These are phyloP conservation scores for Suillus clintonianus DNA, from an alignment of 768 basidiomycete genomes.

Conservation along the genomic window DNA sequence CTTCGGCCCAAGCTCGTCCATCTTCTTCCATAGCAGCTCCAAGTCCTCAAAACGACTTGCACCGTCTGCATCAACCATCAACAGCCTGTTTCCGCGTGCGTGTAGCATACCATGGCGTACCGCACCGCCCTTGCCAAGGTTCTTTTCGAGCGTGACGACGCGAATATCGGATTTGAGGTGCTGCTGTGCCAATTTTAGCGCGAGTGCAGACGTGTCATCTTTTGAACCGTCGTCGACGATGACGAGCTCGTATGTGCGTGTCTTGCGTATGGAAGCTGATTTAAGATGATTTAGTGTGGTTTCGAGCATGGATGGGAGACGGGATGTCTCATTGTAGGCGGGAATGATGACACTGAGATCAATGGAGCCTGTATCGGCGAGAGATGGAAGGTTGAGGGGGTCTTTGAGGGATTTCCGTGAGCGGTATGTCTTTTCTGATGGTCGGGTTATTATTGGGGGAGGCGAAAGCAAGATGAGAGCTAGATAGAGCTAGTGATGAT, in stretches of 20 bases:
- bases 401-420: slow-evolving; percentile 53
- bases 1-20: slow-evolving; percentile 60
- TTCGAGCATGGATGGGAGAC: slow-evolving; percentile 83
- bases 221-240: slow-evolving; percentile 89
- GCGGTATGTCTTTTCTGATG: slow-evolving; percentile 72
- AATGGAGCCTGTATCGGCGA: slow-evolving; percentile 58
- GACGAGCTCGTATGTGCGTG: slow-evolving; percentile 75
- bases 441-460: slow-evolving; percentile 55
- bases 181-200: slow-evolving; percentile 62
- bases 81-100: slow-evolving; percentile 69
- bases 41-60: slow-evolving; percentile 88
- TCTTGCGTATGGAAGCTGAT: slow-evolving; percentile 30
- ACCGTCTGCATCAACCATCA: slow-evolving; percentile 96
- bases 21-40: slow-evolving; percentile 71
- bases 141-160: slow-evolving; percentile 75
- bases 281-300: slow-evolving; percentile 69
- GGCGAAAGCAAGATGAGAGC: slow-evolving; percentile 78
- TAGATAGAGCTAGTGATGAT: slow-evolving; percentile 58
- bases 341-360: slow-evolving; percentile 85
- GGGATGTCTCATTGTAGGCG: slow-evolving; percentile 87
- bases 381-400: slow-evolving; percentile 55
- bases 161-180: slow-evolving; percentile 65
- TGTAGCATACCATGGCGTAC: slow-evolving; percentile 91
- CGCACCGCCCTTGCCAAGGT: slow-evolving; percentile 91
- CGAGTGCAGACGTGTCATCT: slow-evolving; percentile 70